Percentiles rank a stretch among this genome's conserved stretches.
Evolutionary conservation across 768 basidiomycete genomes (phyloP).

Genomic region (Pluteus cervinus): DNA sequence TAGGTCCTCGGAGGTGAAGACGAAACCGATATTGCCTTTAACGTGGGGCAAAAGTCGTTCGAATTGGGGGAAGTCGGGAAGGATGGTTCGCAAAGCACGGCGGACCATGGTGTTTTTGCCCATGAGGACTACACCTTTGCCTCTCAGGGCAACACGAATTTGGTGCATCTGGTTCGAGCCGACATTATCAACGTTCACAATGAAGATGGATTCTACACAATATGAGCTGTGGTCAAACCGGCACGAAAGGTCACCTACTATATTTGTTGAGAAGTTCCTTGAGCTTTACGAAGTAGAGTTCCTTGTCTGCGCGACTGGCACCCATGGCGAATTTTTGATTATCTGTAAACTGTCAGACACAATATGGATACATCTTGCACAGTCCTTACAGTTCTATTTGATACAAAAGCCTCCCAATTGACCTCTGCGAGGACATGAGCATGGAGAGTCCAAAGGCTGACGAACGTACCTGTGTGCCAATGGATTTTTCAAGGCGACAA

Average conservation of each 20-base stretch:
- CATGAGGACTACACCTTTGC: conserved; percentile 96
- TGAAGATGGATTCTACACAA: conserved; percentile 86
- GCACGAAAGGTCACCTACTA: conserved; percentile 49
- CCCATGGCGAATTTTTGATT: conserved; percentile 67
- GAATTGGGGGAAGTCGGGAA: conserved; percentile 86
- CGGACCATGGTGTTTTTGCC: conserved; percentile 99
- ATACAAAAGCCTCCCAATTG: conserved; percentile 84
- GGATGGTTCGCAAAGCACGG: conserved; percentile 90
- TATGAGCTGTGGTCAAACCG: conserved; percentile 6
- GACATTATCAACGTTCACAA: conserved; percentile 99
- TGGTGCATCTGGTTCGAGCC: conserved; percentile 99
- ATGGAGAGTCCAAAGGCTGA: neutral
- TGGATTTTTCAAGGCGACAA: conserved; percentile 91
- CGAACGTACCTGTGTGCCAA: conserved; percentile 72
- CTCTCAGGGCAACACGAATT: conserved; percentile 92
- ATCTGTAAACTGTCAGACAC: conserved; percentile 12
- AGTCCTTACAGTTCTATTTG: conserved; percentile 16
- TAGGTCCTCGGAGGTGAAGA: conserved; percentile 89
- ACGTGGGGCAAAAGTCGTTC: conserved; percentile 95
- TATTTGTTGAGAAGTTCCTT: conserved; percentile 88
- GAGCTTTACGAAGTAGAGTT: conserved; percentile 87
- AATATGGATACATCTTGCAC: conserved; percentile 10
- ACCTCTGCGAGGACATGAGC: conserved; percentile 50
- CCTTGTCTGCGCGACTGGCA: conserved; percentile 85
- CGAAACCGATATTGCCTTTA: conserved; percentile 98